phyloP scores from a whole-genome alignment of 768 basidiomycete species.

The Leccinum boreale region DNA sequence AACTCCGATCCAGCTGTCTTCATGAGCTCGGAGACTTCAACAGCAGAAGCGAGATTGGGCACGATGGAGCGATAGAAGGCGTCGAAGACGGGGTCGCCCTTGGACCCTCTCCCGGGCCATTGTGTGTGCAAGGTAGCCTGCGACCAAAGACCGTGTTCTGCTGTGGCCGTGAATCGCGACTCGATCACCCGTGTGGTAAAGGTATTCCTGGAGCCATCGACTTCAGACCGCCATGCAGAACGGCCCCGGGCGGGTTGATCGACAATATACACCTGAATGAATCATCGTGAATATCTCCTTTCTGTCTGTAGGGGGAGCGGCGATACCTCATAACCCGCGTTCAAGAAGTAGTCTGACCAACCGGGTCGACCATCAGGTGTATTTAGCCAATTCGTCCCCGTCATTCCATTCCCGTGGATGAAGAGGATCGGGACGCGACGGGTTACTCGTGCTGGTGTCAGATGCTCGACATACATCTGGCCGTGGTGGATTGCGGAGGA shows the following conservation, averaged over 20 bases:
- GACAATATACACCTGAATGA: slow-evolving; percentile 39
- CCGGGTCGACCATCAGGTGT: slow-evolving; percentile 52
- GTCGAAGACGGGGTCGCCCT: slow-evolving; percentile 44
- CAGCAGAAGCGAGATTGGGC: slow-evolving; percentile 36
- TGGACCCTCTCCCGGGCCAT: slow-evolving; percentile 51
- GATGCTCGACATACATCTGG: slow-evolving; percentile 53
- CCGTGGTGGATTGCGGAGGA: slow-evolving; percentile 39
- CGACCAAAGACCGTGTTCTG: slow-evolving; percentile 41
- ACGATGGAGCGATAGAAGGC: slow-evolving; percentile 43
- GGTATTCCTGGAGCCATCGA: slow-evolving; percentile 36
- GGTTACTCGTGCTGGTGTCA: slow-evolving; percentile 38
- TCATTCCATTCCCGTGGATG: slow-evolving; percentile 52
- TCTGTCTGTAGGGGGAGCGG: neutral
- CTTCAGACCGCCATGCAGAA: slow-evolving; percentile 39
- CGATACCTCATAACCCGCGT: slow-evolving; percentile 47
- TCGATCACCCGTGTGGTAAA: slow-evolving; percentile 34
- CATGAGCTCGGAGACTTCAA: slow-evolving; percentile 38
- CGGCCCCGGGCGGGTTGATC: slow-evolving; percentile 47
- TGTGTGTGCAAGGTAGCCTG: slow-evolving; percentile 46
- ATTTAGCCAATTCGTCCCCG: slow-evolving; percentile 49
- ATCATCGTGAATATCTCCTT: neutral
- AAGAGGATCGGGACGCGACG: slow-evolving; percentile 43
- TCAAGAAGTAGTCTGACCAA: slow-evolving; percentile 57
- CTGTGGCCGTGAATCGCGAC: slow-evolving; percentile 43
- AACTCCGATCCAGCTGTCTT: slow-evolving; percentile 40